Evolutionary conservation across 208 protist species (phyloP), one percentile per base, ranked within the genome.

Genomic region (Acanthamoeba culbertsoni): DNA sequence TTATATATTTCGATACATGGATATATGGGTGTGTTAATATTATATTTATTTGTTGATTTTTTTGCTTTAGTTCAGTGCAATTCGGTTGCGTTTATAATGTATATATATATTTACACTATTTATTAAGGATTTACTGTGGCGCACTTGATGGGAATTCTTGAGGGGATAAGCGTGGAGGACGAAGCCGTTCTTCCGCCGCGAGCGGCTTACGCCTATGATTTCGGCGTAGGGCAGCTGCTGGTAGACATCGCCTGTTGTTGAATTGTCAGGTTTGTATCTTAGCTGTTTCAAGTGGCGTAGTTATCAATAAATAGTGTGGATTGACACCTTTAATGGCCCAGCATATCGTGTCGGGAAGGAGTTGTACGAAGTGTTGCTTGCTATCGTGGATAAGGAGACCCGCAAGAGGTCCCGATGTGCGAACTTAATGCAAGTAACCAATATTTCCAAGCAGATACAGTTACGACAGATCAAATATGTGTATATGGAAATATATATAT

Each of bases 201-300:
- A 82, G 45, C 71, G 71, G 43, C 71, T 82, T 23, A 82, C 42
- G 7, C 71, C 71, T 5, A 82, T n/a, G 26, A 82, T 48, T 20
- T 82, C 71, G 35, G n/a, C 37, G 20, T 82, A 82, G 42, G 71
- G 71, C 42, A 82, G 26, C 71, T 82, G 71, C 23, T 82, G 71
- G 33, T 82, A 82, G 43, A 53, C 71, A 40, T 82, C 71, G 43
- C 71, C 65, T 77, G 65, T 12, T 18, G 18, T 8, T n/a, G n/a
- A n/a, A n/a, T n/a, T n/a, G n/a, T n/a, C n/a, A n/a, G n/a, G n/a
- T n/a, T n/a, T n/a, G n/a, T n/a, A n/a, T n/a, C n/a, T n/a, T n/a
- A n/a, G n/a, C n/a, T n/a, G n/a, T n/a, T n/a, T n/a, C 51, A 59
- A 23, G 23, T 59, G 51, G 51, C 51, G 51, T 59, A 59, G 51